A percentile compares a stretch with the other conserved stretches of the same genome.
Evolutionary conservation across 75 land plant genomes (phyloP).

Genomic region (Azolla pinnata): DNA sequence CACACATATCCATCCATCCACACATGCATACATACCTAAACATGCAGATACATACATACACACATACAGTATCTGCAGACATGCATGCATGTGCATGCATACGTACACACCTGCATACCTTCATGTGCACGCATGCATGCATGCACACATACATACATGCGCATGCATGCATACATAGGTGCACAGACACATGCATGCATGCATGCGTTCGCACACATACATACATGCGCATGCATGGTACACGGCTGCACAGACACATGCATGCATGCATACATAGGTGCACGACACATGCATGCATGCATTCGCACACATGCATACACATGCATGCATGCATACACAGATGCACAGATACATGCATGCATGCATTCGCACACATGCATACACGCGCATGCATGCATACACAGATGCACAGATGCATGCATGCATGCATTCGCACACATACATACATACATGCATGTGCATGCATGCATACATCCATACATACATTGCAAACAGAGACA

Average conservation of each 20-base stretch:
- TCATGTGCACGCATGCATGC: too few species aligned
- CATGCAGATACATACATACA: too few species aligned
- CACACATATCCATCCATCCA: too few species aligned
- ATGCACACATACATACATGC: too few species aligned
- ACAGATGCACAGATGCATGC: not conserved
- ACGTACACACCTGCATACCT: too few species aligned
- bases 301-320: not conserved
- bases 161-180: not conserved
- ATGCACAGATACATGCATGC: not conserved
- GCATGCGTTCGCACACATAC: not conserved
- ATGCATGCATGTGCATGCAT: too few species aligned
- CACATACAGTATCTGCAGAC: too few species aligned
- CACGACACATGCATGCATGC: not conserved
- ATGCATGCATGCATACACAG: not conserved
- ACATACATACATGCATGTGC: not conserved
- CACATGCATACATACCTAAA: too few species aligned
- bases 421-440: not conserved
- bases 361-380: not conserved
- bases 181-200: not conserved
- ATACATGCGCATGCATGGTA: not conserved
- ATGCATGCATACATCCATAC: not conserved
- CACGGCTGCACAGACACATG: not conserved
- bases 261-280: not conserved
- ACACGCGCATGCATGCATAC: not conserved
- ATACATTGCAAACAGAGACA: too few species aligned